phyloP scores from a whole-genome alignment of 441 rosid species.

The Caryocar brasiliense region DNA sequence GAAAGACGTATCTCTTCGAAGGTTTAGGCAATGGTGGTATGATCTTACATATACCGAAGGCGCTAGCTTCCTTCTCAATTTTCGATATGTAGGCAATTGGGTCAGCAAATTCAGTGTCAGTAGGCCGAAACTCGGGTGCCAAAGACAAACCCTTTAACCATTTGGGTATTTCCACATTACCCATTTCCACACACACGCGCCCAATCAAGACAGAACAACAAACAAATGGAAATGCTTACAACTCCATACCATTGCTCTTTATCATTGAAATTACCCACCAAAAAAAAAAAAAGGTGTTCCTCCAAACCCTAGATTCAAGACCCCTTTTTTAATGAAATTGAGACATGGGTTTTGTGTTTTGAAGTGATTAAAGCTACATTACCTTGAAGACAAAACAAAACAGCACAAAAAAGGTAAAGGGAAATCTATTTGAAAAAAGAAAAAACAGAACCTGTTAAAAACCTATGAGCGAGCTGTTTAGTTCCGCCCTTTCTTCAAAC shows the following conservation, averaged over 20 bases:
- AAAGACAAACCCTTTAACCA: conserved; percentile 87
- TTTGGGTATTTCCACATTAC: conserved; percentile 73
- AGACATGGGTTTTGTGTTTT: not conserved
- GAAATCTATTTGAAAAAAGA: not conserved
- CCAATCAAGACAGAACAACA: conserved; percentile 12
- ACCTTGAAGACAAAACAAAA: conserved; percentile 1
- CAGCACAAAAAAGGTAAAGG: not conserved
- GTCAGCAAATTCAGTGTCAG: conserved; percentile 96
- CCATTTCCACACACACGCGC: conserved; percentile 46
- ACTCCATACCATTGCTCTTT: no score
- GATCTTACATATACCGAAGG: conserved; percentile 93
- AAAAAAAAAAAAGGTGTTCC: not conserved
- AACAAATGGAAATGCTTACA: no score
- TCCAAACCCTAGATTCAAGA: conserved; percentile 35
- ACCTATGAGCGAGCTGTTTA: no score
- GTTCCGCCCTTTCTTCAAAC: not conserved
- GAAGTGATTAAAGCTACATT: not conserved
- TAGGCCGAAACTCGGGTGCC: conserved; percentile 90
- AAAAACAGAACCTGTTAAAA: conserved; percentile 16
- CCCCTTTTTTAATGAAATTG: not conserved
- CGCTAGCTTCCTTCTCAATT: conserved; percentile 90
- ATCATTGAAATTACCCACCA: not conserved
- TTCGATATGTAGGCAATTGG: conserved; percentile 95
- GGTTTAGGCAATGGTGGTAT: conserved; percentile 93
- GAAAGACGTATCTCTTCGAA: conserved; percentile 65